Evolutionary conservation across 768 basidiomycete genomes (phyloP).

Genomic region (Naganishia randhawae): DNA sequence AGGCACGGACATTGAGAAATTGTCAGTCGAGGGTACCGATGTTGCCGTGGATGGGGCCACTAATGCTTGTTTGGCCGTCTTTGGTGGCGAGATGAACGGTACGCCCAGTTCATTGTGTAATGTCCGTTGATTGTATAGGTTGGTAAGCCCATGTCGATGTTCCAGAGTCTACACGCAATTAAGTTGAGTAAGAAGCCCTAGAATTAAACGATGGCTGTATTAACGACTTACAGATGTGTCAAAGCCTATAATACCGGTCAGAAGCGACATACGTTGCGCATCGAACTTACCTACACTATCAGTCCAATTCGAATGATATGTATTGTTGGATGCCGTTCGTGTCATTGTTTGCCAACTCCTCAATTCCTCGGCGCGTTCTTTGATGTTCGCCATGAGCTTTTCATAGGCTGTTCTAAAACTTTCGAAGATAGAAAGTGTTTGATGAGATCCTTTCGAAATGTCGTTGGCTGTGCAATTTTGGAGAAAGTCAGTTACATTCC

Average conservation of each 20-base stretch:
- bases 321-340: not conserved
- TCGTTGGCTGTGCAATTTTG: conserved; percentile 67
- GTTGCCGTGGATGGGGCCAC: not conserved
- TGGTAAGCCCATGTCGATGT: conserved; percentile 35
- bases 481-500: not conserved
- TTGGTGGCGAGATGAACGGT: conserved; percentile 28
- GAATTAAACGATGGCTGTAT: not conserved
- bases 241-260: conserved; percentile 74
- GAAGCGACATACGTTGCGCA: conserved; percentile 59
- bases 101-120: conserved; percentile 39
- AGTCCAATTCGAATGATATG: conserved; percentile 1
- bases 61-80: conserved; percentile 7
- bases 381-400: conserved; percentile 68
- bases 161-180: conserved; percentile 34
- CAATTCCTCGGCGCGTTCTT: conserved; percentile 63
- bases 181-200: not conserved
- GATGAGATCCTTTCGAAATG: conserved; percentile 82
- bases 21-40: not conserved
- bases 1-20: conserved; percentile 1
- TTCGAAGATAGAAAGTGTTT: conserved; percentile 72
- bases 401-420: conserved; percentile 73
- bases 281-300: conserved; percentile 53
- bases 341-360: conserved; percentile 58
- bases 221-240: conserved; percentile 66
- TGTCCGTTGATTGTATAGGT: conserved; percentile 36